A percentile compares a stretch with the other conserved stretches of the same genome.
Evolutionary conservation across 1,284 basidiomycete species (phyloP).

Genomic region (Ceratobasidium papillatum): DNA sequence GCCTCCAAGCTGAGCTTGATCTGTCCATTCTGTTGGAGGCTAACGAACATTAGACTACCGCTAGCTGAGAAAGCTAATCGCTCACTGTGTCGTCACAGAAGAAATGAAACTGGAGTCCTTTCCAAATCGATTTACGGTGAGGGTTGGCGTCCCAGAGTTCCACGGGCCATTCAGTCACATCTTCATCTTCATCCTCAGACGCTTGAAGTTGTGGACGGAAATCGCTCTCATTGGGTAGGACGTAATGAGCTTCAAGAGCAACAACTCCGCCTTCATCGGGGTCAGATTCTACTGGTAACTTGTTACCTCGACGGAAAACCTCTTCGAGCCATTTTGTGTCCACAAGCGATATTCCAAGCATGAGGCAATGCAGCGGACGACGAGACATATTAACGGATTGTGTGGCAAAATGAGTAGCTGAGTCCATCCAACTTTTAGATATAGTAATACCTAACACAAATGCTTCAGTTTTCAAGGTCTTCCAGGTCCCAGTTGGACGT

Average conservation of each 20-base stretch:
- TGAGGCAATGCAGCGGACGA: constrained; percentile 30
- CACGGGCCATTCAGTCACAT: constrained; percentile 30
- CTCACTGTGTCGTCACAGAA: constrained; percentile 34
- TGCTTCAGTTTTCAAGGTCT: neutral
- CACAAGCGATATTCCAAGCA: constrained; percentile 32
- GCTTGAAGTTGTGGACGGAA: constrained; percentile 14
- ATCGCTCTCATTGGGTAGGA: constrained; percentile 18
- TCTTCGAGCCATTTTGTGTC: constrained; percentile 35
- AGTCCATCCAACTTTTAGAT: constrained; percentile 31
- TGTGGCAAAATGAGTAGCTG: constrained; percentile 23
- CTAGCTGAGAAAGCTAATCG: neutral
- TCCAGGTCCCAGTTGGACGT: neutral
- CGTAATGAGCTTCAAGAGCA: constrained; percentile 26
- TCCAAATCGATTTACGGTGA: constrained; percentile 18
- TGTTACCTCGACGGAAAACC: constrained; percentile 31
- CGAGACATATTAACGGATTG: constrained; percentile 36
- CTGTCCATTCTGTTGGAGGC: constrained; percentile 36
- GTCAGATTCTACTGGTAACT: constrained; percentile 18
- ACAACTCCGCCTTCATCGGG: constrained; percentile 30
- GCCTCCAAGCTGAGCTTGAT: constrained; percentile 31
- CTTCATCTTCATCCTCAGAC: constrained; percentile 34
- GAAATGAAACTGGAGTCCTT: constrained; percentile 35
- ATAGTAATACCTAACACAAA: constrained; percentile 10
- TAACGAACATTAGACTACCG: neutral
- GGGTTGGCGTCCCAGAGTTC: constrained; percentile 32